Evolutionary conservation across 306 rosid species (phyloP).

Genomic region (Vigna reflexopilosa): DNA sequence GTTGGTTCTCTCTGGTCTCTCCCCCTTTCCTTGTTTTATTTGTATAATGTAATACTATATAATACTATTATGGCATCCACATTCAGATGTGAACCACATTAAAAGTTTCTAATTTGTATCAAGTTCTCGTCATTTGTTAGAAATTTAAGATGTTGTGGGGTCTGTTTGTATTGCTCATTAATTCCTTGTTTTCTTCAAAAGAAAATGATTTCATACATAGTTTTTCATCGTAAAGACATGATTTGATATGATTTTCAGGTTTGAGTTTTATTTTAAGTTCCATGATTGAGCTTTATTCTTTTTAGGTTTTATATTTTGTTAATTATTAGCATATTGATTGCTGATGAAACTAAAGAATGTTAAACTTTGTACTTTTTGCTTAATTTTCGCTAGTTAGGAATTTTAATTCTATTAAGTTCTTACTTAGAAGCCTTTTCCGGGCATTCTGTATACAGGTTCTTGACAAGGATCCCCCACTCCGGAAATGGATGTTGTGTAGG

Average conservation of each 20-base stretch:
- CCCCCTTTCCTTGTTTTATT: not conserved
- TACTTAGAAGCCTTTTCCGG: conserved; percentile 26
- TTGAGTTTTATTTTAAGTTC: not conserved
- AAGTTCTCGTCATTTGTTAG: not conserved
- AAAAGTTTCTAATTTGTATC: conserved; percentile 4
- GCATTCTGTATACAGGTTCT: conserved; percentile 68
- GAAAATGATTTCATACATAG: not conserved
- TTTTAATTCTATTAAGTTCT: conserved; percentile 26
- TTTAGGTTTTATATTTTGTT: conserved; percentile 16
- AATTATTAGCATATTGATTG: conserved; percentile 28
- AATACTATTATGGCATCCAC: not conserved
- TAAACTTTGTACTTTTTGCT: conserved; percentile 29
- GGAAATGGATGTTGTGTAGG: conserved; percentile 67
- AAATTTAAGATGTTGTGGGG: conserved; percentile 9
- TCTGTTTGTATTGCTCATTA: conserved; percentile 11
- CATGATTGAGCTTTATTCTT: conserved; percentile 10
- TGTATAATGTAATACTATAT: conserved; percentile 4
- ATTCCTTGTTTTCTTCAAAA: conserved; percentile 17
- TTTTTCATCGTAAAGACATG: conserved; percentile 5
- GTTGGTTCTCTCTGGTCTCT: conserved; percentile 11
- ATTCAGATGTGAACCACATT: not conserved
- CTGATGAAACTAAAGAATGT: conserved; percentile 25
- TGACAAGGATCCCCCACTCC: conserved; percentile 64
- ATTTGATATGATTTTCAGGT: not conserved
- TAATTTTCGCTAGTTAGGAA: conserved; percentile 12